Conservation (phyloP, 805 yeast species). For the Wickerhamomyces ciferrii region DNA sequence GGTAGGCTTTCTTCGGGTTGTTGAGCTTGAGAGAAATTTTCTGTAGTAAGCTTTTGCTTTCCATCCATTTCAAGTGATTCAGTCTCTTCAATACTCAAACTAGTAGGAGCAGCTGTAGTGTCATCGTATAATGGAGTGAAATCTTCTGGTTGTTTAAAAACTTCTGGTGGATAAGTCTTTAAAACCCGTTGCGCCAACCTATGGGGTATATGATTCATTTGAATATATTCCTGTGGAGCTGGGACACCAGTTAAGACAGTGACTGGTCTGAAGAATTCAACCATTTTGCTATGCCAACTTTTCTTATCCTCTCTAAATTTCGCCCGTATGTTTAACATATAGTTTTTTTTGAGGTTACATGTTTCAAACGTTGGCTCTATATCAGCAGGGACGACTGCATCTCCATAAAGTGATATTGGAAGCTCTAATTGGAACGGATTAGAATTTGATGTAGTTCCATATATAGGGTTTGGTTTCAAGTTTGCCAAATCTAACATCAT, state of each 20-base stretch:
- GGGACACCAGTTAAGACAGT: slow-evolving; percentile 1
- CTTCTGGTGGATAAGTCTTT: background rate
- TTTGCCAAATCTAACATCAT: slow-evolving; percentile 1
- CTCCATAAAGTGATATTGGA: slow-evolving; percentile 4
- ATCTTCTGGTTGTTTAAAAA: background rate
- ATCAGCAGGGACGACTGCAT: no score
- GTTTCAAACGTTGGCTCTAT: slow-evolving; percentile 44
- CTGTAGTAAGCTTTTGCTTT: background rate
- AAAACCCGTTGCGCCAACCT: background rate
- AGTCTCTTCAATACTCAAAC: no score
- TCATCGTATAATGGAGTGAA: background rate
- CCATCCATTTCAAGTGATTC: background rate
- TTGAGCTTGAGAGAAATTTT: no score
- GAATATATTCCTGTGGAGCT: background rate
- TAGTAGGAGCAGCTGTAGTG: background rate
- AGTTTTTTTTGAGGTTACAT: slow-evolving; percentile 47
- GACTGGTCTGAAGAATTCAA: background rate
- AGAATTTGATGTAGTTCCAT: slow-evolving; percentile 24
- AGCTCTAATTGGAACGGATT: slow-evolving; percentile 31
- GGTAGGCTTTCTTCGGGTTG: background rate
- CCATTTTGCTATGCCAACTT: background rate
- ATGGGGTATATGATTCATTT: background rate
- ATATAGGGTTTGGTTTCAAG: background rate
- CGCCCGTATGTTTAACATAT: slow-evolving; percentile 29
- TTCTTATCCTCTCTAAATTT: slow-evolving; percentile 17